Percentiles rank a stretch among this genome's conserved stretches.
These are phyloP conservation scores for Umbilicaria muhlenbergii DNA, from an alignment of 495 filamentous ascomycete genomes.

Conservation along the genomic window DNA sequence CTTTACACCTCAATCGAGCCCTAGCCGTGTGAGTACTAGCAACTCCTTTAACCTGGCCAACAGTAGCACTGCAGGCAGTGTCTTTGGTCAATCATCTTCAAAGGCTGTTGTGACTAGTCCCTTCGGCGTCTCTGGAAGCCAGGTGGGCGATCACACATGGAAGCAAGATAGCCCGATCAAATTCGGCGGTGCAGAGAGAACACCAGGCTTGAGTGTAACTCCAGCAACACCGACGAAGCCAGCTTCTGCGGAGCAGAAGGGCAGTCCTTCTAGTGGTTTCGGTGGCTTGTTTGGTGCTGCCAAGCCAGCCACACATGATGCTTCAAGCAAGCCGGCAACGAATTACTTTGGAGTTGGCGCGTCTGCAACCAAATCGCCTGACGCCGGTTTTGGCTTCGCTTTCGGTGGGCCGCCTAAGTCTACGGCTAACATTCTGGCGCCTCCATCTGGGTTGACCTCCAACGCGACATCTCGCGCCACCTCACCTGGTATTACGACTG, in stretches of 20 bases:
- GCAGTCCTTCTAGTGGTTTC: conserved; percentile 9
- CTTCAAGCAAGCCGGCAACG: conserved; percentile 9
- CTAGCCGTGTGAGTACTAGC: too few species aligned
- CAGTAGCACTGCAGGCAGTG: conserved; percentile 1
- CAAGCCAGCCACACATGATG: conserved; percentile 12
- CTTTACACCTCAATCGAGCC: too few species aligned
- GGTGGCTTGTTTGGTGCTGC: conserved; percentile 28
- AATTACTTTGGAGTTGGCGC: conserved; percentile 17
- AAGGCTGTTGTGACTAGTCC: conserved; percentile 6
- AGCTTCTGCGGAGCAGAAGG: conserved; percentile 8
- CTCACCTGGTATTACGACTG: conserved; percentile 41
- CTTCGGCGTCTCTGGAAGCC: conserved; percentile 6
- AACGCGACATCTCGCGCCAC: conserved; percentile 37
- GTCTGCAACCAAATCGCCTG: conserved; percentile 11
- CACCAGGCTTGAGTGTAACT: conserved; percentile 17
- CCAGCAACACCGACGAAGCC: conserved; percentile 18
- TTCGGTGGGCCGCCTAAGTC: conserved; percentile 24
- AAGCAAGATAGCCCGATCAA: conserved; percentile 34
- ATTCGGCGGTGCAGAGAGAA: conserved; percentile 18
- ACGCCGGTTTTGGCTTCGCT: conserved; percentile 19
- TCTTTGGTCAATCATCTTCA: conserved; percentile 1
- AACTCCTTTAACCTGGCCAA: too few species aligned
- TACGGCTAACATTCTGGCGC: conserved; percentile 17
- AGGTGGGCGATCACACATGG: conserved; percentile 29
- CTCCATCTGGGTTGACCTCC: conserved; percentile 21